Conservation (phyloP, 1,284 basidiomycete genomes). For the Pterulicium gracile region DNA sequence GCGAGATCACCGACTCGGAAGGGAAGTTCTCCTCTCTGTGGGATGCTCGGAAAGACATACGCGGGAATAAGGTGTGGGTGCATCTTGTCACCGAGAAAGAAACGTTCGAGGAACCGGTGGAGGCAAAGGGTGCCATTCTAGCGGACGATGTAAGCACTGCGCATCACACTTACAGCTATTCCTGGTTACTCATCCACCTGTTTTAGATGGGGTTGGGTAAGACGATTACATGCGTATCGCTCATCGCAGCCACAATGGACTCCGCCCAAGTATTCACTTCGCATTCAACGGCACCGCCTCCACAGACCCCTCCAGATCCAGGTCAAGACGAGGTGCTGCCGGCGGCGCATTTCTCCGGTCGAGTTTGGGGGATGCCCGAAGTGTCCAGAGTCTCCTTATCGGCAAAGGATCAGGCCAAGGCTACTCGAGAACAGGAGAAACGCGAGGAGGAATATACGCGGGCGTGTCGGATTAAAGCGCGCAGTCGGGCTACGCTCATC, state of each 20-base stretch:
- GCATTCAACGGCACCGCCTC: slow-evolving; percentile 35
- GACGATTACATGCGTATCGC: slow-evolving; percentile 88
- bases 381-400: slow-evolving; percentile 21
- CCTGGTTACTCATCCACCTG: no score
- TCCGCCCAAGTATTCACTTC: slow-evolving; percentile 65
- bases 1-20: slow-evolving; percentile 44
- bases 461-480: slow-evolving; percentile 62
- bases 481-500: slow-evolving; percentile 89
- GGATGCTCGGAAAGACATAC: slow-evolving; percentile 50
- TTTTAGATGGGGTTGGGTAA: slow-evolving; percentile 94
- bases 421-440: slow-evolving; percentile 51
- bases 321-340: slow-evolving; percentile 30
- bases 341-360: slow-evolving; percentile 62
- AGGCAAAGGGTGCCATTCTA: slow-evolving; percentile 86
- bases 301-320: slow-evolving; percentile 27
- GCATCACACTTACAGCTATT: background rate
- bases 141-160: slow-evolving; percentile 71
- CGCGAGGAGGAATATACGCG: slow-evolving; percentile 59
- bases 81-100: slow-evolving; percentile 84
- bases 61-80: slow-evolving; percentile 50
- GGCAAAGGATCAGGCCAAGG: slow-evolving; percentile 53
- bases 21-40: slow-evolving; percentile 67
- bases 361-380: slow-evolving; percentile 77
- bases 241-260: slow-evolving; percentile 78
- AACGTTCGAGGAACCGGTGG: slow-evolving; percentile 50